Percentiles rank a stretch among this genome's conserved stretches.
Conservation (phyloP, 106 monocot genomes). For the Alisma plantagoaquatica region DNA sequence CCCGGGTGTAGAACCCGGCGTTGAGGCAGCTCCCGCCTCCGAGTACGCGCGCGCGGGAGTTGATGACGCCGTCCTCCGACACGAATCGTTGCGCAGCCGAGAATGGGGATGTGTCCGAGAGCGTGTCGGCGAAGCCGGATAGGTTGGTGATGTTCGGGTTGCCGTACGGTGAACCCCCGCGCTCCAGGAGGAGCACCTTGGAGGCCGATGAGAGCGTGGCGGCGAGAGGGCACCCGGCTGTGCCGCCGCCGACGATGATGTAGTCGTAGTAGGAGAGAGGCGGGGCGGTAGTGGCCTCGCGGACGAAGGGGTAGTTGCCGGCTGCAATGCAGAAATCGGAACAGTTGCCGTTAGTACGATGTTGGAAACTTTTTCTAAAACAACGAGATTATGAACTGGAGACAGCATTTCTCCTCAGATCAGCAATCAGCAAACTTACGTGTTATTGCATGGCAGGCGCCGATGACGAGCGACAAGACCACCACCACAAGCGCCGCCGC, state of each 20-base stretch:
- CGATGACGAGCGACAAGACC: too few relatives aligned
- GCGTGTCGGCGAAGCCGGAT: conserved; percentile 36
- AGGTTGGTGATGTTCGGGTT: conserved; percentile 44
- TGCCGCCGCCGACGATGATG: conserved; percentile 64
- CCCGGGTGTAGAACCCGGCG: conserved; percentile 69
- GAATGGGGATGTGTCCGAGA: conserved; percentile 37
- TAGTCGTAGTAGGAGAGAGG: conserved; percentile 39
- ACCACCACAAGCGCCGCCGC: too few relatives aligned
- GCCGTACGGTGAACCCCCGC: conserved; percentile 53
- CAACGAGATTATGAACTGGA: too few relatives aligned
- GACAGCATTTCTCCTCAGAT: too few relatives aligned
- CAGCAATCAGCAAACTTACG: too few relatives aligned
- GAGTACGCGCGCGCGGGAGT: conserved; percentile 55
- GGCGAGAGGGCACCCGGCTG: conserved; percentile 62
- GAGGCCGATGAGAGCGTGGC: conserved; percentile 34
- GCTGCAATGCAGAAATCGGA: too few relatives aligned
- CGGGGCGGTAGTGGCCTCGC: conserved; percentile 31
- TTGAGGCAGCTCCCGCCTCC: conserved; percentile 66
- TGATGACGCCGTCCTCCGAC: conserved; percentile 60
- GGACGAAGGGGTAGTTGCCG: conserved; percentile 35
- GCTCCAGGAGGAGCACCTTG: conserved; percentile 42
- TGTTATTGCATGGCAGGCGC: too few relatives aligned
- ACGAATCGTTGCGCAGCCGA: conserved; percentile 59
- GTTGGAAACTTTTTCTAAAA: too few relatives aligned
- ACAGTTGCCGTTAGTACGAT: too few relatives aligned